Evolutionary conservation across 345 rosid species (phyloP).

Genomic region (Eucalyptus tenuipes): DNA sequence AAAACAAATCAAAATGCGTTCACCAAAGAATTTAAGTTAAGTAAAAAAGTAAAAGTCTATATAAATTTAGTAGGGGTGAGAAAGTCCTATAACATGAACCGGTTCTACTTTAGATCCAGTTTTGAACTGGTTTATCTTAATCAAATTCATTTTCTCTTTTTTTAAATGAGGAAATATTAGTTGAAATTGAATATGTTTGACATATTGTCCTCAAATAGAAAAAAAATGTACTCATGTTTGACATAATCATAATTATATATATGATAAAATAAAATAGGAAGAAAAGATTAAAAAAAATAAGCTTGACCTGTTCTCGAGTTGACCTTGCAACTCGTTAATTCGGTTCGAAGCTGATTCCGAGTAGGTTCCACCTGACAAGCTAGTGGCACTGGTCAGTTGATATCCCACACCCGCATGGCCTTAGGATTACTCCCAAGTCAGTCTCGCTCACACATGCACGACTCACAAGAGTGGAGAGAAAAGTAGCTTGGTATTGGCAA

Average conservation of each 20-base stretch:
- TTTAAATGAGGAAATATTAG: background rate
- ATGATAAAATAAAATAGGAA: background rate
- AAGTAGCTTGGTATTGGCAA: no score
- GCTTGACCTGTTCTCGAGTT: background rate
- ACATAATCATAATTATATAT: no score
- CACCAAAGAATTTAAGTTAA: no score
- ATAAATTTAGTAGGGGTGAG: no score
- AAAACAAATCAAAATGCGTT: no score
- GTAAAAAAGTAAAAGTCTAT: no score
- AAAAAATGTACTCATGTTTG: background rate
- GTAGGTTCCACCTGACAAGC: no score
- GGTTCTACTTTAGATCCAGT: background rate
- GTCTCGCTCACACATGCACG: rapidly evolving
- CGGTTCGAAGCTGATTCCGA: background rate
- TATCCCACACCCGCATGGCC: no score
- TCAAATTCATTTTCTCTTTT: background rate
- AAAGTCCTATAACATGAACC: no score
- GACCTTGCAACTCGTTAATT: background rate
- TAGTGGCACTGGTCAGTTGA: no score
- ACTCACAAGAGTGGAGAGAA: no score
- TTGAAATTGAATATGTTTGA: background rate
- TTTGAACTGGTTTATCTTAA: background rate
- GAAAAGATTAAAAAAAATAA: background rate
- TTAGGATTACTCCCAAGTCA: no score
- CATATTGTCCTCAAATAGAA: background rate